These are phyloP conservation scores for Solanum tarijense DNA, from an alignment of 257 asterid species.

Conservation along the genomic window DNA sequence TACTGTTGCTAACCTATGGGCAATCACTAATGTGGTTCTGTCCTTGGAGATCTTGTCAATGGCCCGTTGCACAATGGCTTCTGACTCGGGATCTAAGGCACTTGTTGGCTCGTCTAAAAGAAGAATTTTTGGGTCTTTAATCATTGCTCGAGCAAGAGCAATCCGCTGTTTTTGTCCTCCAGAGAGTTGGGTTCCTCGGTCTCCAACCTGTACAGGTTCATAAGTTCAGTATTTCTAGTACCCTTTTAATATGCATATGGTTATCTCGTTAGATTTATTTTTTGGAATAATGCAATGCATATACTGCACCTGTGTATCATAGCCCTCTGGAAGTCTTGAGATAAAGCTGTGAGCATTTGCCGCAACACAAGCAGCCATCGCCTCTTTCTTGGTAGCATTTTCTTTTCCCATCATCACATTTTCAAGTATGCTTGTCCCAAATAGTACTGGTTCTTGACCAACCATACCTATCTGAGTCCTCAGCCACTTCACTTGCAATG, in stretches of 20 bases:
- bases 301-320: conserved; percentile 51
- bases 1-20: conserved; percentile 73
- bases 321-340: conserved; percentile 57
- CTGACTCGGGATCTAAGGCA: conserved; percentile 71
- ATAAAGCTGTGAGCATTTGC: conserved; percentile 71
- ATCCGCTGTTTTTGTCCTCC: conserved; percentile 88
- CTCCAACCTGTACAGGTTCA: conserved; percentile 50
- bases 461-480: conserved; percentile 83
- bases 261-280: background rate
- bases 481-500: conserved; percentile 84
- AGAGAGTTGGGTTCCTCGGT: conserved; percentile 65
- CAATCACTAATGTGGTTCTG: conserved; percentile 64
- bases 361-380: conserved; percentile 47
- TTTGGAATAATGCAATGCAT: background rate
- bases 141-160: conserved; percentile 80
- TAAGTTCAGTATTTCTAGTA: background rate
- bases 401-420: conserved; percentile 77
- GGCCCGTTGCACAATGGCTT: conserved; percentile 59
- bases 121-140: conserved; percentile 62
- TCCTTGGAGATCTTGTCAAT: conserved; percentile 58
- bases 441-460: conserved; percentile 80
- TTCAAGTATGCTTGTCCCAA: conserved; percentile 63
- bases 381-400: conserved; percentile 63
- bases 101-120: conserved; percentile 87
- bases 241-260: background rate